phyloP scores from a whole-genome alignment of 2,329 filamentous ascomycete species.

The Trichoderma koningiopsis region DNA sequence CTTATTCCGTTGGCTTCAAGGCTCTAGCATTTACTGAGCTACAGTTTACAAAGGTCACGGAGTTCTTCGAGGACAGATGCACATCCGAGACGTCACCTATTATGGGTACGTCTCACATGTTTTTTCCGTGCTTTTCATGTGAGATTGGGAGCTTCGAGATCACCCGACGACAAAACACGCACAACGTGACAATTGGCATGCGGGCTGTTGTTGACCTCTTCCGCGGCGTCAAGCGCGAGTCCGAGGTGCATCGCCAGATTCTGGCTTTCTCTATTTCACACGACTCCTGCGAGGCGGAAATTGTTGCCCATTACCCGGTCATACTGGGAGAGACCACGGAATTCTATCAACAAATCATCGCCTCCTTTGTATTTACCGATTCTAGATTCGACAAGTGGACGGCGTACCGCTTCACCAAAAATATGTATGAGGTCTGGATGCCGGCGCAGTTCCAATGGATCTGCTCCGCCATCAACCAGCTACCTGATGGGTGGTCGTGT shows the following conservation, averaged over 20 bases:
- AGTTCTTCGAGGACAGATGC: conserved; percentile 41
- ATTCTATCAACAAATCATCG: conserved; percentile 45
- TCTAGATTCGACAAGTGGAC: conserved; percentile 11
- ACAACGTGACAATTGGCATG: conserved; percentile 46
- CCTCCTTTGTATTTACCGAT: conserved; percentile 37
- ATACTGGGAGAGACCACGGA: conserved; percentile 39
- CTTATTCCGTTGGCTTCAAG: conserved; percentile 48
- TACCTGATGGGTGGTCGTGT: conserved; percentile 5
- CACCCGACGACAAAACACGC: conserved; percentile 45
- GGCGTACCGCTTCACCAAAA: conserved; percentile 20
- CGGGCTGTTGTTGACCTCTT: conserved; percentile 45
- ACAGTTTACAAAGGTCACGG: conserved; percentile 45
- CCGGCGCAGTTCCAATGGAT: conserved; percentile 22
- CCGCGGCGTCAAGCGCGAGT: conserved; percentile 38
- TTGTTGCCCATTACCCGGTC: conserved; percentile 47
- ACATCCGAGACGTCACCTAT: conserved; percentile 44
- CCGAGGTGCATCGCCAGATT: conserved; percentile 45
- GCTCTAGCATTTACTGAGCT: conserved; percentile 46
- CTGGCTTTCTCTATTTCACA: conserved; percentile 48
- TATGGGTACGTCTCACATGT: conserved; percentile 49
- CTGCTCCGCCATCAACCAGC: conserved; percentile 24
- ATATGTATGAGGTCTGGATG: conserved; percentile 24
- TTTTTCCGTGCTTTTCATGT: conserved; percentile 53
- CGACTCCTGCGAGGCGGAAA: conserved; percentile 35
- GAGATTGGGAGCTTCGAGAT: conserved; percentile 46